phyloP scores from a whole-genome alignment of 495 filamentous ascomycete genomes.

The Aspergillus carlsbadensis region DNA sequence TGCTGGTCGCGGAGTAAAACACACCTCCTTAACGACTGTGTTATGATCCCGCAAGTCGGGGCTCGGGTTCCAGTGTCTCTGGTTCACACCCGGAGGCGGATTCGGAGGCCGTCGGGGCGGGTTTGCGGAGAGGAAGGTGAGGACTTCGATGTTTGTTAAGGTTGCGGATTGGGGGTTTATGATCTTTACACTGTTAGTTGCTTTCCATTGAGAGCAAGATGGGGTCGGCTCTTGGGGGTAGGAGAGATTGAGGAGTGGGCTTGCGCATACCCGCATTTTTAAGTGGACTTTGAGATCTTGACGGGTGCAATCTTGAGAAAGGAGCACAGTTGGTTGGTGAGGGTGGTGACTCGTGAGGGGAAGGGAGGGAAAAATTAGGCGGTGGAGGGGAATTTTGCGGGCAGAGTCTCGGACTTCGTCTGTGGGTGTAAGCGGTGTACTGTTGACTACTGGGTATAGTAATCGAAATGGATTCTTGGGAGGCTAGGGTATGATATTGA shows the following conservation, averaged over 20 bases:
- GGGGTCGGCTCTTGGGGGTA: too few species aligned
- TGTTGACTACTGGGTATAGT: neutral
- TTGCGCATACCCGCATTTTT: neutral
- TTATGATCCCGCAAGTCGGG: constrained; percentile 48
- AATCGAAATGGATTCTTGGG: neutral
- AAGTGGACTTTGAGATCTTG: too few species aligned
- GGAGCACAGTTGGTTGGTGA: neutral
- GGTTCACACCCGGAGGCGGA: constrained; percentile 32
- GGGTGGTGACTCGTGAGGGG: constrained; percentile 5
- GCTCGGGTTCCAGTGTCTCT: constrained; percentile 42
- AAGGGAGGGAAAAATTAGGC: constrained; percentile 5
- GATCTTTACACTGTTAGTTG: constrained; percentile 40
- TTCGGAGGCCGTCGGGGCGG: constrained; percentile 44
- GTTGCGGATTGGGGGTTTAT: constrained; percentile 61
- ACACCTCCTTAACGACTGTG: constrained; percentile 52
- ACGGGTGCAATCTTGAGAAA: too few species aligned
- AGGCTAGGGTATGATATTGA: too few species aligned
- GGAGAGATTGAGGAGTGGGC: neutral
- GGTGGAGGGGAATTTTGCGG: constrained; percentile 7
- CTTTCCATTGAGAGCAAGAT: too few species aligned
- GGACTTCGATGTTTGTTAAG: constrained; percentile 66
- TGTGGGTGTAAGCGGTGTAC: neutral
- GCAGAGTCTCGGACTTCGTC: constrained; percentile 3
- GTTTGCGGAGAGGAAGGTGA: constrained; percentile 52
- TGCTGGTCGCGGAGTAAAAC: neutral